phyloP scores from a whole-genome alignment of 495 filamentous ascomycete species.

The Pseudoneurospora amorphoporcata region DNA sequence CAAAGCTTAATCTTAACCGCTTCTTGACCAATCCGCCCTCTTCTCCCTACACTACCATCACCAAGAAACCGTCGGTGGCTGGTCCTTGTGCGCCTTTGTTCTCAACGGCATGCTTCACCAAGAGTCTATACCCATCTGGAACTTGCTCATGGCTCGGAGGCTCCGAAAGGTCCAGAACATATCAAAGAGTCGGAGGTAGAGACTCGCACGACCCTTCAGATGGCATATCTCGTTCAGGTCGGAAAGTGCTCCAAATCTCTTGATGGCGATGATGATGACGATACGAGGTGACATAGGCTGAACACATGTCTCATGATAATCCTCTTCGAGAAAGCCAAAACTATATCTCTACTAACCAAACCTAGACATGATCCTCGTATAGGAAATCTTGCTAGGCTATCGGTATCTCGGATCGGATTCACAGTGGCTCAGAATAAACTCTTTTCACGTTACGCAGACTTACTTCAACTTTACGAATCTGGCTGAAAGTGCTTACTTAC shows the following conservation, averaged over 20 bases:
- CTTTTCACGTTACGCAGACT: not conserved
- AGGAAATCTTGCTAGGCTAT: not conserved
- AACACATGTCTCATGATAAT: not conserved
- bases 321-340: not conserved
- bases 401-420: not conserved
- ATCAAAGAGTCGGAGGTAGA: not conserved
- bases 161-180: not conserved
- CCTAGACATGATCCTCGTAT: not conserved
- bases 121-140: not conserved
- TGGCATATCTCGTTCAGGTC: not conserved
- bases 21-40: not conserved
- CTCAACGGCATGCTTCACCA: not conserved
- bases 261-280: not conserved
- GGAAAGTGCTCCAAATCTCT: not conserved
- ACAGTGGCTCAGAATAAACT: not conserved
- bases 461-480: not conserved
- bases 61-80: not conserved
- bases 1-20: not conserved
- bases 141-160: not conserved
- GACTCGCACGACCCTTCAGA: not conserved
- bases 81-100: not conserved
- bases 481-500: not conserved
- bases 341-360: not conserved
- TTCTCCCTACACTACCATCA: not conserved
- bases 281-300: not conserved